phyloP scores from a whole-genome alignment of 768 basidiomycete species.

The Tylopilus balloui region DNA sequence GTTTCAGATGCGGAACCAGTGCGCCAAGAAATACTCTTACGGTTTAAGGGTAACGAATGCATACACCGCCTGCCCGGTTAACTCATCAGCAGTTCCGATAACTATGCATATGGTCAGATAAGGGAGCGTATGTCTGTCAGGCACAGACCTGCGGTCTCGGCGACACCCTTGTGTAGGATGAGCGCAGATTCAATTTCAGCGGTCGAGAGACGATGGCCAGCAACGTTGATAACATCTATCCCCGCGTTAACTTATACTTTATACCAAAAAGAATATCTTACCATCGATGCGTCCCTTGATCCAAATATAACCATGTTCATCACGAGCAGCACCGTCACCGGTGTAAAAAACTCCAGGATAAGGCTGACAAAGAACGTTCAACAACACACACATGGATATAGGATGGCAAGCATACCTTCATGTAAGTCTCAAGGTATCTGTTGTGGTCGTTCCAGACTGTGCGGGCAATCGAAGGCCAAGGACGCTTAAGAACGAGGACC shows the following conservation, averaged over 20 bases:
- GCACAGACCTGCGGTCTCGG: conserved; percentile 76
- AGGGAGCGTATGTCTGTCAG: not conserved
- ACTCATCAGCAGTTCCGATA: conserved; percentile 79
- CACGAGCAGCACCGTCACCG: conserved; percentile 94
- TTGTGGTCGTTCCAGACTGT: conserved; percentile 91
- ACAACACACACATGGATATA: conserved; percentile 40
- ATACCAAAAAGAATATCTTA: conserved; percentile 31
- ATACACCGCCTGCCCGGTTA: conserved; percentile 91
- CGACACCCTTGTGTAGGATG: conserved; percentile 91
- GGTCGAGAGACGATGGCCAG: conserved; percentile 93
- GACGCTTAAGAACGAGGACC: conserved; percentile 76
- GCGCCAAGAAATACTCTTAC: conserved; percentile 39
- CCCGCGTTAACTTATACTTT: not conserved
- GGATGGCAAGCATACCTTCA: conserved; percentile 39
- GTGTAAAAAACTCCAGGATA: conserved; percentile 94
- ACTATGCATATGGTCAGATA: conserved; percentile 36
- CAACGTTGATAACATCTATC: conserved; percentile 94
- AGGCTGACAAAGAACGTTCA: conserved; percentile 36
- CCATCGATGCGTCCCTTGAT: conserved; percentile 97
- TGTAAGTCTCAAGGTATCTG: conserved; percentile 74
- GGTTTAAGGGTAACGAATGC: conserved; percentile 95
- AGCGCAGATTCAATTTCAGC: conserved; percentile 98
- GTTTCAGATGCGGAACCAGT: not conserved
- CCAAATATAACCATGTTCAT: conserved; percentile 97
- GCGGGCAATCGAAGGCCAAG: conserved; percentile 96